A percentile compares a stretch with the other conserved stretches of the same genome.
Evolutionary conservation across 208 protist genomes (phyloP).

Genomic region (Naegleria gruberi): DNA sequence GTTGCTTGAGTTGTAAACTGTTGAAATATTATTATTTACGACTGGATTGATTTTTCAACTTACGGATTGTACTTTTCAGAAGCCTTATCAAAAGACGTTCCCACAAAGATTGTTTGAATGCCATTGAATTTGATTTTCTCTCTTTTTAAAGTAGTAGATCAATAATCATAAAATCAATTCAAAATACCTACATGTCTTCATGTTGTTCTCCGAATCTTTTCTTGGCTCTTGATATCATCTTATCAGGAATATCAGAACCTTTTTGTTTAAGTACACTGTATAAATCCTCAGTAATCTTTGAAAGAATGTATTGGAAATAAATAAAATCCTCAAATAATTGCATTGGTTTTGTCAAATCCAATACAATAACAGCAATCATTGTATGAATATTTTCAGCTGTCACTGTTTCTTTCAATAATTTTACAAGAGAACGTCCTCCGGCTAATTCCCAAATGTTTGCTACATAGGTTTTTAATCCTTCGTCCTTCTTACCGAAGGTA

Average conservation of each 20-base stretch:
- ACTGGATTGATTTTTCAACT: background rate
- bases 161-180: background rate
- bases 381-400: slow-evolving; percentile 70
- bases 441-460: slow-evolving; percentile 80
- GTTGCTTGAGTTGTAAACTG: background rate
- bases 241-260: slow-evolving; percentile 60
- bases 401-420: slow-evolving; percentile 70
- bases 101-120: slow-evolving; percentile 65
- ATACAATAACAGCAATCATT: slow-evolving; percentile 58
- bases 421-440: slow-evolving; percentile 60
- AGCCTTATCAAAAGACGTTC: slow-evolving; percentile 62
- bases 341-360: slow-evolving; percentile 51
- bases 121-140: slow-evolving; percentile 61
- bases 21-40: no score
- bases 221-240: slow-evolving; percentile 55
- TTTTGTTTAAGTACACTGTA: slow-evolving; percentile 66
- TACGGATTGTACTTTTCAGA: background rate
- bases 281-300: slow-evolving; percentile 27
- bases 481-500: slow-evolving; percentile 58
- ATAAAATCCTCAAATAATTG: slow-evolving; percentile 54
- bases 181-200: slow-evolving; percentile 28
- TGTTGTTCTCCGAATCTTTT: slow-evolving; percentile 55
- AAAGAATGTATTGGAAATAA: background rate
- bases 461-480: slow-evolving; percentile 61
- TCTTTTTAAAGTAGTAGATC: background rate